Evolutionary conservation across 179 eudicot species (phyloP), one percentile per base, ranked within the genome.

Genomic region (Beta macrorhiza): DNA sequence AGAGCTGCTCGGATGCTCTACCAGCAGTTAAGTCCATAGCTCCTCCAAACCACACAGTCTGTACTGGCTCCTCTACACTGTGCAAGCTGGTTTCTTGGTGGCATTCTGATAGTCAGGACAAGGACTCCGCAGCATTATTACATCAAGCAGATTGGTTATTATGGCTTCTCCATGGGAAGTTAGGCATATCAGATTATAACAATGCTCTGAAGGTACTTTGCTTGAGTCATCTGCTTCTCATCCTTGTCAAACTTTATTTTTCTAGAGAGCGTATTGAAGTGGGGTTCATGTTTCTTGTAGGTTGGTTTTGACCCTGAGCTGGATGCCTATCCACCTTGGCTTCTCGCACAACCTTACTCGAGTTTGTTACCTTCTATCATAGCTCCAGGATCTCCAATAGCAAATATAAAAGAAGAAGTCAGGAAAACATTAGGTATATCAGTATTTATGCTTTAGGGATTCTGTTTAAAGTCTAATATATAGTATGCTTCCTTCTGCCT

Each of bases 41-140:
- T 79, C 99, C 99, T 25, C 78, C 81, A 19, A 97, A 95, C 77
- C 99, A 97, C 87, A 94, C 99, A 5, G 97, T 97, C 77, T 97
- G 99, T 78, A 90, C 97, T 52, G 90, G 97, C 25, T 89, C 97
- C 61, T 97, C 99, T 15, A 97, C 99, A 16, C 82, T 97, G 51
- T 97, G 99, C 86, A 97, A 97, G 87, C 90, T 97, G 75, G 92
- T 97, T 44, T 93, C 98, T 1, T 97, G 99, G 99, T 97, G 99
- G 99, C 88, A 88, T 76, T 88, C 93, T 63, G 78, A 82, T 77
- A 74, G 81, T 74, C 65, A 86, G 13, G 81, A 82, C 25, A 90
- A 92, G 81, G 88, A 86, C 47, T 92, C 97, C 20, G 97, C 95
- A 0, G 86, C 90, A 15, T 83, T 97, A 78, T 62, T 93, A 87